Percentiles rank a stretch among this genome's conserved stretches.
Conservation (phyloP, 805 yeast genomes). For the Ascoidea asiatica region DNA sequence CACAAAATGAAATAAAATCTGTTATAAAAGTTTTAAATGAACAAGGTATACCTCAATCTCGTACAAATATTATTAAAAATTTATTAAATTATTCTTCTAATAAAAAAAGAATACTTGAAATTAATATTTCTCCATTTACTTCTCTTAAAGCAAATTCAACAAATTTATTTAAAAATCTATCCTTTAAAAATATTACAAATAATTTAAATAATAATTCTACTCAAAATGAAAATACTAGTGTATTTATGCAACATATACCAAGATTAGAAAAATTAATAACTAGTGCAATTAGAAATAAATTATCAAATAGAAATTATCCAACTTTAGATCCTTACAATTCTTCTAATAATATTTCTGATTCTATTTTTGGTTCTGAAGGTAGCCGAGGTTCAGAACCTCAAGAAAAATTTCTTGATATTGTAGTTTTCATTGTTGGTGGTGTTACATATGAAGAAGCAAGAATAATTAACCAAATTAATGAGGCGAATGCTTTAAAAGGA, state of each 20-base stretch:
- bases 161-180: no score
- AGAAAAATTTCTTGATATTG: slow-evolving; percentile 46
- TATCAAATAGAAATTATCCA: slow-evolving; percentile 27
- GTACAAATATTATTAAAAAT: slow-evolving; percentile 11
- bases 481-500: slow-evolving; percentile 29
- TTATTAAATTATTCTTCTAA: slow-evolving; percentile 1
- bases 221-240: slow-evolving; percentile 40
- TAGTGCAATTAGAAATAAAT: slow-evolving; percentile 25
- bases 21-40: slow-evolving; percentile 25
- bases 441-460: slow-evolving; percentile 88
- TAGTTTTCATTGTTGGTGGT: slow-evolving; percentile 74
- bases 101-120: slow-evolving; percentile 21
- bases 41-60: slow-evolving; percentile 17
- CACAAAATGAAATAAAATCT: slow-evolving; percentile 27
- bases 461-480: slow-evolving; percentile 58
- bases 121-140: neutral
- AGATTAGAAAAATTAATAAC: slow-evolving; percentile 38
- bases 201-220: slow-evolving; percentile 32
- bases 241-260: slow-evolving; percentile 88
- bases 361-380: slow-evolving; percentile 2
- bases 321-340: slow-evolving; percentile 22
- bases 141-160: neutral
- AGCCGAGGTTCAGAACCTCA: neutral
- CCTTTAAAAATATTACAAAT: neutral
- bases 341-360: slow-evolving; percentile 18